Evolutionary conservation across 768 basidiomycete species (phyloP), one percentile per base, ranked within the genome.

Genomic region (Agaricus subrufescens): DNA sequence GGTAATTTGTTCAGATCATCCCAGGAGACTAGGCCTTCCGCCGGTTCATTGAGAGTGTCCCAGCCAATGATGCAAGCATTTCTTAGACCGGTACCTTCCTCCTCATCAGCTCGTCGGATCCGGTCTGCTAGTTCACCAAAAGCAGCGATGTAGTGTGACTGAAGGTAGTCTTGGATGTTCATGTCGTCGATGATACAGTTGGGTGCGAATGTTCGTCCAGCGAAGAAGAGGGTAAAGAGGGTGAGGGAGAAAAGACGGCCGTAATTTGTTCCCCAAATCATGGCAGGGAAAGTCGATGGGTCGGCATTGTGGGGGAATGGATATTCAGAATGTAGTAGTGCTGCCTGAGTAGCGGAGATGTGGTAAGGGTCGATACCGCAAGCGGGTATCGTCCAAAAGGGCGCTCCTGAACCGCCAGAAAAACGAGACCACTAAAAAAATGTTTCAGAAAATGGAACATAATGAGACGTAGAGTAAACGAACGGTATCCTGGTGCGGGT

Each of bases 231-330:
- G 6, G 96, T 94, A 74, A 96, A 96, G 52, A 97, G 67, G 10
- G 94, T 96, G 66, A 94, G 90, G 19, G 85, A 85, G 50, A 88
- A 82, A 29, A 98, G 85, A 15, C 89, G 91, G 42, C 89, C 85
- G 66, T 98, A 98, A 67, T 98, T 98, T 26, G 96, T 98, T 6
- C 86, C 84, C 97, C 97, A 99, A 58, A 94, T 83, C 97, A 99
- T 99, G 47, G 89, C 84, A 4, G 97, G 96, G 58, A 94, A 79
- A 0, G 81, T 67, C 2, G 82, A 77, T 0, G 96, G 94, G 61
- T 88, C 77, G 4, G 91, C 79, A 0, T 70, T 64, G 45, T 78
- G 76, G 0, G 86, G 71, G 6, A 75, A 64, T 0, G 92, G 87
- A 70, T 92, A 98, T 72, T 98, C 95, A 69, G 82, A 86, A 67